A percentile compares a stretch with the other conserved stretches of the same genome.
Evolutionary conservation across 2,329 filamentous ascomycete species (phyloP).

Genomic region (Aaosphaeria arxii): DNA sequence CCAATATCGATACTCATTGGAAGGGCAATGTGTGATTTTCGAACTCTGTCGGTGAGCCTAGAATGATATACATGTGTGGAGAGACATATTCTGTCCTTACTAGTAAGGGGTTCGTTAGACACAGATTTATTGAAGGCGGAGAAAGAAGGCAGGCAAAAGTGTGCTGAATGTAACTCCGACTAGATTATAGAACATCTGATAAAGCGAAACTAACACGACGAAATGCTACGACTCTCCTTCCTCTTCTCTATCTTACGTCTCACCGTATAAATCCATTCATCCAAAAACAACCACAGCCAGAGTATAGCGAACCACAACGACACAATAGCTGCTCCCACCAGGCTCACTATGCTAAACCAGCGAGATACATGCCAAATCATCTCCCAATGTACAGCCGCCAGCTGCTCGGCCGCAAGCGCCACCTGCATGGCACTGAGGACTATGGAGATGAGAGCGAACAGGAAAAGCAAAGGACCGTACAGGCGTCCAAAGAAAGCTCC

Average conservation of each 20-base stretch:
- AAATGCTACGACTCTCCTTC: neutral
- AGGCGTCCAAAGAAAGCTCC: constrained; percentile 13
- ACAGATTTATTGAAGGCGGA: no score
- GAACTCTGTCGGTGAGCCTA: no score
- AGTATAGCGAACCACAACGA: neutral
- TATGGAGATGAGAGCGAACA: constrained; percentile 14
- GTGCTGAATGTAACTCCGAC: no score
- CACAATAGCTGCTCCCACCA: neutral
- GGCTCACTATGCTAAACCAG: neutral
- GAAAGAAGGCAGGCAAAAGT: no score
- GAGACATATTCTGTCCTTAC: no score
- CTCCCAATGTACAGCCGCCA: neutral
- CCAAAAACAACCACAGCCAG: neutral
- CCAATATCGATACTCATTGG: no score
- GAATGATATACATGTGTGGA: no score
- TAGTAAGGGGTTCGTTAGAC: no score
- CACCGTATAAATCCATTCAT: neutral
- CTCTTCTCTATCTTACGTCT: neutral
- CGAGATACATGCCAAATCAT: neutral
- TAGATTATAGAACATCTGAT: no score
- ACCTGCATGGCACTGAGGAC: constrained; percentile 22
- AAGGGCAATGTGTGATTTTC: no score
- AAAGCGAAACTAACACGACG: neutral
- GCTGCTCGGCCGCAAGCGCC: neutral
- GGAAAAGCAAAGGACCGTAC: constrained; percentile 16